Base-by-base conservation (phyloP, 2,329 filamentous ascomycete genomes). In the Fusarium sp. region DNA sequence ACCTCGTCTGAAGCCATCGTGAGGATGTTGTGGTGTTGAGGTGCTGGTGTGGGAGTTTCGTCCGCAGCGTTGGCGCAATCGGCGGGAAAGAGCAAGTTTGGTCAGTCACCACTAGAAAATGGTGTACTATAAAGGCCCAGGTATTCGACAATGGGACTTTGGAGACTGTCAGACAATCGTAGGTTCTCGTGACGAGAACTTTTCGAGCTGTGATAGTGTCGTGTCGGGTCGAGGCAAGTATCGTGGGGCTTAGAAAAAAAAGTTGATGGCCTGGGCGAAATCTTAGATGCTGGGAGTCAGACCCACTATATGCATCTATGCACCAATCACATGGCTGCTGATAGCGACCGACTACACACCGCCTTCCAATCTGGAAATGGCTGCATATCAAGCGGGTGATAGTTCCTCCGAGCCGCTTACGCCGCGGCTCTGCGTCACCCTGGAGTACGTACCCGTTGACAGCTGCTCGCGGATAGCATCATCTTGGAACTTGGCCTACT, bases 1-100 rank as follows among this genome's bases (percentile, higher is more conserved):
- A 98, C 96, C 81, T 98, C 95, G 84, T 98, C 95, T 67, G 93
- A 96, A 59, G 92, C 89, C 92, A 96, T 96, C 57, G 38, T 45
- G 19, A 17, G 9, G 23, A 44, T 30, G 36, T 47, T 40, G 26
- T 34, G 34, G 19, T 23, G 34, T 40, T 45, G 39, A 26, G 4
- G 11, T 19, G 20, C 7, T 49, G 10, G 15, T 39, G 50, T 17
- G 34, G 14, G 53, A 15, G 20, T 9, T 7, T n/a, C 5, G 34
- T 36, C 11, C 17, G 17, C 34, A 36, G 8, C 34, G 17, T 15
- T n/a, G 34, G 34, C 34, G 34, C 17, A 36, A 36, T n/a, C 10
- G 34, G 17, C 34, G 17, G 34, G 10, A 19, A 36, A 5, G 17
- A 36, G 17, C 5, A n/a, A 36, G 34, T n/a, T 19, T 19, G 34